A percentile compares a stretch with the other conserved stretches of the same genome.
Conservation (phyloP, 225 moss, liverwort and hornwort genomes). For the Physcomitrellopsis africana region DNA sequence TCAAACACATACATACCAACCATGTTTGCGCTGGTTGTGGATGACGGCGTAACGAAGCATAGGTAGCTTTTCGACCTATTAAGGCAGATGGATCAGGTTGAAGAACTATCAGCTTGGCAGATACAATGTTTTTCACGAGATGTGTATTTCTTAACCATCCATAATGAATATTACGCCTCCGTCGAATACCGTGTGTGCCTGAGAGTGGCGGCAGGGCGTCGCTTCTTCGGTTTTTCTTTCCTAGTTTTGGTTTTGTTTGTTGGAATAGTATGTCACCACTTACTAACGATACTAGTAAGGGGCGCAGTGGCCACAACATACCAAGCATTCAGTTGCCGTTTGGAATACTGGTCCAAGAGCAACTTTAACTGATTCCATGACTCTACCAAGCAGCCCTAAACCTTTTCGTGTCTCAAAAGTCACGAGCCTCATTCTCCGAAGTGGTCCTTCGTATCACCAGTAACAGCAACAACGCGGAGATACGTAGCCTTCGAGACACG, state of each 20-base stretch:
- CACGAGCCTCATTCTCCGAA: not conserved
- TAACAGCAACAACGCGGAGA: not conserved
- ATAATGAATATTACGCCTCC: too few relatives aligned
- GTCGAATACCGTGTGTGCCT: not conserved
- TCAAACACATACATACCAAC: too few relatives aligned
- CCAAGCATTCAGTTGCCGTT: not conserved
- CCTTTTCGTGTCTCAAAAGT: constrained; percentile 6
- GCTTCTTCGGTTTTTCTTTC: not conserved
- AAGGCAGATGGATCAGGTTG: not conserved
- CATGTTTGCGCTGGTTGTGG: too few relatives aligned
- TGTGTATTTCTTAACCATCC: too few relatives aligned
- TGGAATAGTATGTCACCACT: not conserved
- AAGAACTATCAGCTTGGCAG: not conserved
- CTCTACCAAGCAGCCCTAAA: not conserved
- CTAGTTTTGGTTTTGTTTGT: not conserved
- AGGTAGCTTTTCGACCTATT: not conserved
- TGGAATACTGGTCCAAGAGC: not conserved
- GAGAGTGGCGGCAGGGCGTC: not conserved
- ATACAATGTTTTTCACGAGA: not conserved
- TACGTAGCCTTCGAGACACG: too few relatives aligned
- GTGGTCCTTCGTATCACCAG: not conserved
- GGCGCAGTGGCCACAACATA: not conserved
- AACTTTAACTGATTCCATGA: not conserved
- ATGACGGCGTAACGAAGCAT: not conserved
- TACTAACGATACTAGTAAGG: not conserved